phyloP scores from a whole-genome alignment of 345 rosid genomes.

The Cardamine resedifolia region DNA sequence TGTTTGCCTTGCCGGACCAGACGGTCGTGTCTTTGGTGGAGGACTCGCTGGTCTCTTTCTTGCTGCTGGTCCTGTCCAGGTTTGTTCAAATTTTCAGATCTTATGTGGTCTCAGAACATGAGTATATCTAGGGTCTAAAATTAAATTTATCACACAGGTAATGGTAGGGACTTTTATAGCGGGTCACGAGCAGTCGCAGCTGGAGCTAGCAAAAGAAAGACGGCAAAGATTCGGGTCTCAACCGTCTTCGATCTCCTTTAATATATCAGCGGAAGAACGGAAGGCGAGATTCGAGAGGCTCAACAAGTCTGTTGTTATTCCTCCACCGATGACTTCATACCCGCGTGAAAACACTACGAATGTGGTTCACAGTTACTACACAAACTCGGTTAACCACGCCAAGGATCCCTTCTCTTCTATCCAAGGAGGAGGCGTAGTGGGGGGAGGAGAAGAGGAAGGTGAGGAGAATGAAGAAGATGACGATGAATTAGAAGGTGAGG shows the following conservation, averaged over 20 bases:
- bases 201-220: conserved; percentile 33
- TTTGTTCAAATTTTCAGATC: conserved; percentile 7
- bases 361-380: conserved; percentile 31
- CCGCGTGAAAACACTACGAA: conserved; percentile 26
- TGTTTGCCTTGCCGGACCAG: conserved; percentile 85
- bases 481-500: conserved; percentile 33
- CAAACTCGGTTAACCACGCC: conserved; percentile 31
- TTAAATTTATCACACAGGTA: conserved; percentile 15
- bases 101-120: background rate
- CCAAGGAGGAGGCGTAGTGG: conserved; percentile 11
- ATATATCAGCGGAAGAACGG: conserved; percentile 39
- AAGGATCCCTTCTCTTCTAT: conserved; percentile 35
- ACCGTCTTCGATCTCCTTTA: conserved; percentile 39
- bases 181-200: conserved; percentile 37
- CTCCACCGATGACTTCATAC: conserved; percentile 23
- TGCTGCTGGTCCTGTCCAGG: conserved; percentile 98
- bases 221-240: conserved; percentile 33
- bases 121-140: background rate
- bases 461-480: conserved; percentile 35
- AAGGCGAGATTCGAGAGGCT: conserved; percentile 41
- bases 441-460: background rate
- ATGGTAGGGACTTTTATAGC: conserved; percentile 40
- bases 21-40: conserved; percentile 96
- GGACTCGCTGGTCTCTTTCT: conserved; percentile 89
- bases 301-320: conserved; percentile 30